Conservation (phyloP, 345 rosid genomes). For the Murraya koenigii region DNA sequence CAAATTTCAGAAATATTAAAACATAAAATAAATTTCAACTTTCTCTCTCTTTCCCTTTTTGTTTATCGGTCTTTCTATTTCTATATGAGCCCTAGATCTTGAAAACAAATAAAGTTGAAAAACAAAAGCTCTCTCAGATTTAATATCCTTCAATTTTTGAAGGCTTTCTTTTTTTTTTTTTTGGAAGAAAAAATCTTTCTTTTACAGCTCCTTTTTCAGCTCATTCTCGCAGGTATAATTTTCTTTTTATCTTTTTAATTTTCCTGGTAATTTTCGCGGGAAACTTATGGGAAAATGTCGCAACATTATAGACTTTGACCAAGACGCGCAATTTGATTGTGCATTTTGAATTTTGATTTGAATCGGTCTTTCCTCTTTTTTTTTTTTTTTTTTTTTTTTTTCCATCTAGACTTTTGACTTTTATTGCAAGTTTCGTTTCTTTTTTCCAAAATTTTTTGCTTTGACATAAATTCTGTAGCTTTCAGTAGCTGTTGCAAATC, state of each 20-base stretch:
- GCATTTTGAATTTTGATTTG: constrained; percentile 10
- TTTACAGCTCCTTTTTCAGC: not conserved
- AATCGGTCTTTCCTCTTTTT: not conserved
- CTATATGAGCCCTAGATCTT: constrained; percentile 29
- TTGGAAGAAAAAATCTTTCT: not conserved
- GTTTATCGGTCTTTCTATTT: not conserved
- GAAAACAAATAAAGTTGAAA: not conserved
- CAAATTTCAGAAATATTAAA: not conserved
- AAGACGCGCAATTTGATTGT: not conserved
- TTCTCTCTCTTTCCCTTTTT: not conserved
- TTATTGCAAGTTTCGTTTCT: not conserved
- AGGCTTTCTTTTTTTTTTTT: not conserved
- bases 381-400: too few species aligned
- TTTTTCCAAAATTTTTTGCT: not conserved
- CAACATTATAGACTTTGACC: not conserved
- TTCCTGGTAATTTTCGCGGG: constrained; percentile 6
- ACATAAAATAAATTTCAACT: not conserved
- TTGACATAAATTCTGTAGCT: constrained; percentile 9
- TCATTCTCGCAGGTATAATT: not conserved
- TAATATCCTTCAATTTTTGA: constrained; percentile 12
- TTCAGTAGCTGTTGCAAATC: constrained; percentile 24
- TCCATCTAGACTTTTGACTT: constrained; percentile 14
- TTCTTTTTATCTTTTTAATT: not conserved
- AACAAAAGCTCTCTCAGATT: not conserved
- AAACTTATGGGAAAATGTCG: not conserved